Conservation (phyloP, 2,329 filamentous ascomycete genomes). For the Colletotrichum spaethianum region DNA sequence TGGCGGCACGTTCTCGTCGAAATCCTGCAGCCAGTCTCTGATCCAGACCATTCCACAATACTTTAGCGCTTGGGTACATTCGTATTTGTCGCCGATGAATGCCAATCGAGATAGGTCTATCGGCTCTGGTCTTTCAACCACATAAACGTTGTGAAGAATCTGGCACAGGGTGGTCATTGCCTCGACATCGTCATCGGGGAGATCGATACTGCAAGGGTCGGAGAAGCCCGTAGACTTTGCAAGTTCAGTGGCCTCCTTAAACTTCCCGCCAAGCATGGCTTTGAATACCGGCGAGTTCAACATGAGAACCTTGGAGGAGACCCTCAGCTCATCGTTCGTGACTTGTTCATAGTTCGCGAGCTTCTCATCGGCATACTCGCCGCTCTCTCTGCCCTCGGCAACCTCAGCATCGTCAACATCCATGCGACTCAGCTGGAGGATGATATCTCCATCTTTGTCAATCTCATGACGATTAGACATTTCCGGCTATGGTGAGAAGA, state of each 20-base stretch:
- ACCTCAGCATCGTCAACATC: constrained; percentile 19
- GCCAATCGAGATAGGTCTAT: constrained; percentile 47
- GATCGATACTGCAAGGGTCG: constrained; percentile 24
- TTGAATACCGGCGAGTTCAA: constrained; percentile 47
- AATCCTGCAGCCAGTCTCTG: constrained; percentile 39
- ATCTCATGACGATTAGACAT: constrained; percentile 27
- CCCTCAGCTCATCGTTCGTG: constrained; percentile 24
- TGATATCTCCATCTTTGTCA: constrained; percentile 41
- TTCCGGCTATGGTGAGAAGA: accelerated
- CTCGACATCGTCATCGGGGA: constrained; percentile 49
- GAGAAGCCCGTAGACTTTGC: neutral
- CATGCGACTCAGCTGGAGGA: constrained; percentile 29
- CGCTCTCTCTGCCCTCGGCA: constrained; percentile 12
- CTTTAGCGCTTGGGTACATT: constrained; percentile 36
- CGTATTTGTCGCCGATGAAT: constrained; percentile 47
- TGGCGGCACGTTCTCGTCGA: constrained; percentile 25
- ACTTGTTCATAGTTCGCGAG: neutral
- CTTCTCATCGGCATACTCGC: neutral
- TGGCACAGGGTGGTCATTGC: constrained; percentile 50
- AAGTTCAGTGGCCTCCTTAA: constrained; percentile 43
- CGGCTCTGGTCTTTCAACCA: constrained; percentile 46
- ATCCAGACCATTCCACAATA: constrained; percentile 42
- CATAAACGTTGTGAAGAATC: constrained; percentile 49
- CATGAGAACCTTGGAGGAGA: constrained; percentile 44
- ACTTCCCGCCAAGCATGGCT: constrained; percentile 45